Evolutionary conservation across 2,329 filamentous ascomycete genomes (phyloP), one percentile per base, ranked within the genome.

Genomic region (Pseudocercospora pini-densiflorae): DNA sequence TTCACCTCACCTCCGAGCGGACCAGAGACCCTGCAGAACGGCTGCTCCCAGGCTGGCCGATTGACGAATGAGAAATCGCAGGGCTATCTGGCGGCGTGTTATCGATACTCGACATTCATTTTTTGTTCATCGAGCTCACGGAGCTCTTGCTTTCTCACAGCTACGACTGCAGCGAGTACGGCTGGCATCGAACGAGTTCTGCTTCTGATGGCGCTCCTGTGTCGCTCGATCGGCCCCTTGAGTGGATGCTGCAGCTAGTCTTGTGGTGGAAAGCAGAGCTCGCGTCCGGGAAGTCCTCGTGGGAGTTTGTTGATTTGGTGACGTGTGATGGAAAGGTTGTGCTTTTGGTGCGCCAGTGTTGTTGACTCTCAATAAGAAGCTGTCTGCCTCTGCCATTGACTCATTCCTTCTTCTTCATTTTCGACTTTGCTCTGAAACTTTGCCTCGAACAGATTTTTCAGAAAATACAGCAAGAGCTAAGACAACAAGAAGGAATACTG

Each of bases 401-500:
- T 64, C 60, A 51, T 8, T 40, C 57, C 16, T n/a, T 43, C 53
- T 16, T 21, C 53, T n/a, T 31, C 16, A 10, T 16, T n/a, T 21
- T 24, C 27, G 8, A 58, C 23, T 40, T 58, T 23, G 7, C 31
- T 55, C 27, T 58, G 16, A 10, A 9, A 43, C 31, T 24, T 7
- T 58, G 51, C 24, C 9, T 51, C 4, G 3, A 27, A 27, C 24
- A 27, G 23, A 27, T 1, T 10, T 24, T 54, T 21, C 7, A 19
- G 19, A 55, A 57, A 9, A 19, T 5, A 43, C 53, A 36, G 40
- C 43, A 63, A 31, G 3, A 59, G 23, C 29, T 31, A 31, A 36
- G 21, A 55, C 54, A 16, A 40, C 36, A 49, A 31, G 29, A 58
- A 55, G 40, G n/a, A 54, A 51, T 63, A 61, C 21, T 54, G 59